Conservation (phyloP, 768 basidiomycete species). For the Trametes gibbosa region DNA sequence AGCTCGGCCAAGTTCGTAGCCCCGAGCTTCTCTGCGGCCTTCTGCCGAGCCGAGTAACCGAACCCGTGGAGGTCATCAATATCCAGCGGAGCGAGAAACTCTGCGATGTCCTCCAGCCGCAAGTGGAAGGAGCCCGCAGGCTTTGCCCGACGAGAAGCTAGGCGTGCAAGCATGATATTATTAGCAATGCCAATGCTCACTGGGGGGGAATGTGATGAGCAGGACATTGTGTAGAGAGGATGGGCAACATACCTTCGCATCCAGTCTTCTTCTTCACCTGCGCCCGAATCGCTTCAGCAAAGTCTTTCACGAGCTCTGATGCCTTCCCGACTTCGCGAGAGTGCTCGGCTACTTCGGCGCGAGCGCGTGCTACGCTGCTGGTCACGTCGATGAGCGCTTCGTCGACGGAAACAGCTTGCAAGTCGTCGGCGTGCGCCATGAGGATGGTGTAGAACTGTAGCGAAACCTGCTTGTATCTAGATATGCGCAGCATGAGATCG, state of each 20-base stretch:
- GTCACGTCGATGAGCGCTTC: conserved; percentile 94
- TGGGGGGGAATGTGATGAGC: conserved; percentile 28
- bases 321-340: conserved; percentile 19
- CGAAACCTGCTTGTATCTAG: conserved; percentile 81
- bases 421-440: conserved; percentile 84
- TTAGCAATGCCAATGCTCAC: conserved; percentile 91
- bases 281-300: conserved; percentile 78
- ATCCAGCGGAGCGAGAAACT: conserved; percentile 62
- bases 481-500: not conserved
- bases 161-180: conserved; percentile 89
- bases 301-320: conserved; percentile 65
- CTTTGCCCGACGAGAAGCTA: conserved; percentile 90
- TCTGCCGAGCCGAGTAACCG: conserved; percentile 70
- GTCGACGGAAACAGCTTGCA: conserved; percentile 95
- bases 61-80: conserved; percentile 88
- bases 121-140: conserved; percentile 87
- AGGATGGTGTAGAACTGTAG: conserved; percentile 90
- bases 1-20: conserved; percentile 69
- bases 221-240: not conserved
- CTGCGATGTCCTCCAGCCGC: conserved; percentile 44
- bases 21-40: conserved; percentile 78
- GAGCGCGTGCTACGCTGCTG: conserved; percentile 44
- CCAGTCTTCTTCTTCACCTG: conserved; percentile 76
- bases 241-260: conserved; percentile 63
- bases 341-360: conserved; percentile 29